Percentiles rank a stretch among this genome's conserved stretches.
These are phyloP conservation scores for Polygonum aviculare DNA, from an alignment of 148 eudicot species.

Conservation along the genomic window DNA sequence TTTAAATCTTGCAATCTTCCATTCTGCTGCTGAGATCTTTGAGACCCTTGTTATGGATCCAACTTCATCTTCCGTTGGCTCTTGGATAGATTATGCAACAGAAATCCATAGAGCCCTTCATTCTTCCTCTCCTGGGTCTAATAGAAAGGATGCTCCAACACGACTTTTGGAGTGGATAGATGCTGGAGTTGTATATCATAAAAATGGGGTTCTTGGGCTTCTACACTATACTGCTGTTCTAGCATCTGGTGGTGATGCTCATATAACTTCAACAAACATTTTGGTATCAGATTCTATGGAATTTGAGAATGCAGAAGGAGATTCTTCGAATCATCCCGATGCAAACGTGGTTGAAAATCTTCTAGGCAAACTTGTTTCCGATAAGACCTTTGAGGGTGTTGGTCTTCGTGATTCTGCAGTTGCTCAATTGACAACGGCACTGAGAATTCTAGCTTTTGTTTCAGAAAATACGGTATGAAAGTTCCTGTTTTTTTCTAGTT, in stretches of 20 bases:
- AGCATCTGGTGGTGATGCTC: constrained; percentile 97
- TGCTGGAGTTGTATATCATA: constrained; percentile 86
- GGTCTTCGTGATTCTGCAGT: constrained; percentile 86
- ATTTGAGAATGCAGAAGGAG: constrained; percentile 68
- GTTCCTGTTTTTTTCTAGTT: neutral
- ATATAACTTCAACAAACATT: constrained; percentile 70
- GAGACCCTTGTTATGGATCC: constrained; percentile 88
- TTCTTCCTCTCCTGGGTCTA: constrained; percentile 94
- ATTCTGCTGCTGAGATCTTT: constrained; percentile 90
- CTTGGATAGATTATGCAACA: constrained; percentile 84
- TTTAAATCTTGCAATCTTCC: constrained; percentile 86
- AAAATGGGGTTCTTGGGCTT: constrained; percentile 83
- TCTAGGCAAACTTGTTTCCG: constrained; percentile 82
- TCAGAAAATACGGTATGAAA: constrained; percentile 77
- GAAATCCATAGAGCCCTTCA: constrained; percentile 78
- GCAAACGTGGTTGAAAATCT: constrained; percentile 74
- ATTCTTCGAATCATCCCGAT: constrained; percentile 55
- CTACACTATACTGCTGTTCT: constrained; percentile 81
- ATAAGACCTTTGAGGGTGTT: constrained; percentile 71
- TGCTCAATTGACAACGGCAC: constrained; percentile 85
- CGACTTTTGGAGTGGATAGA: constrained; percentile 96
- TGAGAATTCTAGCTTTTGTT: constrained; percentile 78
- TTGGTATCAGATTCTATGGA: constrained; percentile 74
- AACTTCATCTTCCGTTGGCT: constrained; percentile 64
- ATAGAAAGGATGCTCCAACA: constrained; percentile 93